Evolutionary conservation across 768 basidiomycete genomes (phyloP).

Genomic region (Trametes punicea): DNA sequence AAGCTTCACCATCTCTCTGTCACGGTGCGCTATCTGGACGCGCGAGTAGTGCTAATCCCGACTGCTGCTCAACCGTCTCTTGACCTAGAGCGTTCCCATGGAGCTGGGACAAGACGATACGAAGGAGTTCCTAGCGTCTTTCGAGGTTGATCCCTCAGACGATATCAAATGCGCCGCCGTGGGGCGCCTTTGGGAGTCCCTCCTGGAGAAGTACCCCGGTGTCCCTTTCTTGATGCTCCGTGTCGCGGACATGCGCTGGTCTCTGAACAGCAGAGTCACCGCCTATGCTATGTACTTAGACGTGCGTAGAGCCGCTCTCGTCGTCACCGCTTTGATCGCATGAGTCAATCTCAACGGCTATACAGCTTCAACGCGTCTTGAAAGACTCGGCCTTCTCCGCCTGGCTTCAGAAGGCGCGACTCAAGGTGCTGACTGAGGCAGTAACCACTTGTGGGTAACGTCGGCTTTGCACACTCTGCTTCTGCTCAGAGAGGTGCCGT

Average conservation of each 20-base stretch:
- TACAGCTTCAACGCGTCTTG: constrained; percentile 10
- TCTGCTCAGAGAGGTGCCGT: neutral
- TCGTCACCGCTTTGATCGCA: neutral
- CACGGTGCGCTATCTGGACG: constrained; percentile 9
- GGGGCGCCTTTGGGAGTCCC: constrained; percentile 13
- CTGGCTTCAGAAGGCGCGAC: constrained; percentile 6
- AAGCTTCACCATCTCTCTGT: constrained; percentile 12
- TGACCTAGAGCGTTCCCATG: constrained; percentile 6
- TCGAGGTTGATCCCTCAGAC: constrained; percentile 9
- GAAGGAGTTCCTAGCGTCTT: constrained; percentile 6
- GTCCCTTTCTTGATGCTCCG: constrained; percentile 13
- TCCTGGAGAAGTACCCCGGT: constrained; percentile 14
- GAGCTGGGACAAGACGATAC: constrained; percentile 11
- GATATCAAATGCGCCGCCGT: constrained; percentile 12
- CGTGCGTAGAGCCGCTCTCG: neutral
- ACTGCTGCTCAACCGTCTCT: neutral
- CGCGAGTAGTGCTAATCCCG: neutral
- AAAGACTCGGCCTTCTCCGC: constrained; percentile 9
- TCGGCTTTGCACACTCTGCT: too few relatives aligned
- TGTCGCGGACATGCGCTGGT: constrained; percentile 17
- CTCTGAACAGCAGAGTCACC: constrained; percentile 14
- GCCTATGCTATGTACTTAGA: constrained; percentile 15
- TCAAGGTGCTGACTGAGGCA: constrained; percentile 5
- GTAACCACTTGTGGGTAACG: constrained; percentile 8
- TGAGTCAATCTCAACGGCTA: neutral